Evolutionary conservation across 192 early-diverging fungal species (phyloP).

Genomic region (Dissophora ornata): DNA sequence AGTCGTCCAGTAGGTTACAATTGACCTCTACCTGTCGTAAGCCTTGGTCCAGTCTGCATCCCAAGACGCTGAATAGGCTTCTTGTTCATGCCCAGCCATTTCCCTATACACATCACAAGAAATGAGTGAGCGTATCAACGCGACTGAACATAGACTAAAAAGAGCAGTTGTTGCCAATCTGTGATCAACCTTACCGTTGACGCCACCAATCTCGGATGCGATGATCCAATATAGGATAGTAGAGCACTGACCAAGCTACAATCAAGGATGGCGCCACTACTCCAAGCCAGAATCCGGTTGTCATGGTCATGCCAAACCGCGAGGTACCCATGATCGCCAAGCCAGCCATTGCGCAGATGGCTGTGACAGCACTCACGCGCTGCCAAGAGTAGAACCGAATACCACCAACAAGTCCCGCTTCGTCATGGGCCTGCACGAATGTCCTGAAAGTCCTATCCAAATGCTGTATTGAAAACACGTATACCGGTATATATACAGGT

Average conservation of each 20-base stretch:
- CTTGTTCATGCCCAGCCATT: conserved; percentile 43
- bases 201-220: conserved; percentile 55
- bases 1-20: too few species aligned
- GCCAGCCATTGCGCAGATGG: conserved; percentile 33
- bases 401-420: conserved; percentile 55
- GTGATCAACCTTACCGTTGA: conserved; percentile 18
- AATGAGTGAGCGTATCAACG: too few species aligned
- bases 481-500: conserved; percentile 66
- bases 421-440: conserved; percentile 63
- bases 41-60: conserved; percentile 61
- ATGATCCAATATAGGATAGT: conserved; percentile 62
- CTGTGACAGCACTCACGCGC: conserved; percentile 55
- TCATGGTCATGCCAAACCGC: conserved; percentile 27
- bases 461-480: conserved; percentile 57
- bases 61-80: conserved; percentile 54
- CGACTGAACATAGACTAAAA: too few species aligned
- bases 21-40: conserved; percentile 49
- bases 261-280: conserved; percentile 57
- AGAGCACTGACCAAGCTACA: conserved; percentile 58
- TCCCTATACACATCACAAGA: conserved; percentile 40
- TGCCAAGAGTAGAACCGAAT: conserved; percentile 62
- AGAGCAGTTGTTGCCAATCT: not conserved
- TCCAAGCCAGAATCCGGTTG: conserved; percentile 54
- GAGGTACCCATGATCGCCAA: conserved; percentile 30
- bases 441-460: conserved; percentile 61